Evolutionary conservation across 2,329 filamentous ascomycete genomes (phyloP), one percentile per base, ranked within the genome.

Genomic region (Arthrinium phaeospermum): DNA sequence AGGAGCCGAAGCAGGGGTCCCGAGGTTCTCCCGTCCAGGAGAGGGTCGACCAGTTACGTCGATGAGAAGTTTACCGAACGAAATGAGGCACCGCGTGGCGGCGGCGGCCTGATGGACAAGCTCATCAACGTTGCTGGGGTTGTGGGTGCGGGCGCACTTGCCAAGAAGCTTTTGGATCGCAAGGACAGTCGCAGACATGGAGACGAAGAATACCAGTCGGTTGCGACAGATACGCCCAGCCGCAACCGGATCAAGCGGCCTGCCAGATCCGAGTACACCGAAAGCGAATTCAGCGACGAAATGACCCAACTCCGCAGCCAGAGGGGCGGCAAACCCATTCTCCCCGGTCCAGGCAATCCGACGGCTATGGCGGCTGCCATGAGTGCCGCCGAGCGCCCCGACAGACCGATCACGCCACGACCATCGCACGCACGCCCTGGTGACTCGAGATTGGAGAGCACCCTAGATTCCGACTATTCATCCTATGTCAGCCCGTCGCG

Each of bases 21-120:
- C 0, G 87, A 90, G 72, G 86, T 88, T 1, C 77, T 89, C 13
- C 82, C 88, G 0, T 90, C 89, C 0, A 83, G 87, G 57, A 82
- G 84, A 45, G 85, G 80, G 3, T 91, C 89, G 0, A 86, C 85
- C 5, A 92, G 90, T 70, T 91, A 90, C 74, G 82, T 85, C 27
- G 84, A 92, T 51, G 92, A 94, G 75, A 94, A 94, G 79, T 88
- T 88, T 72, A 88, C 88, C 0, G 87, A 91, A n/a, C 80, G 83
- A 70, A 75, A 78, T 61, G 83, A 83, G 34, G 85, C 81, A 47
- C 75, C 77, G 71, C 75, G 77, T 80, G 83, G 85, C 4, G 87
- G 88, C n/a, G 90, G 88, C 24, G 90, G 91, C 12, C 86, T 92
- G 75, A 88, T 90, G 80, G 88, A 88, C 77, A 89, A 88, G 70